These are phyloP conservation scores for Quercus alba DNA, from an alignment of 306 rosid genomes.

Conservation along the genomic window DNA sequence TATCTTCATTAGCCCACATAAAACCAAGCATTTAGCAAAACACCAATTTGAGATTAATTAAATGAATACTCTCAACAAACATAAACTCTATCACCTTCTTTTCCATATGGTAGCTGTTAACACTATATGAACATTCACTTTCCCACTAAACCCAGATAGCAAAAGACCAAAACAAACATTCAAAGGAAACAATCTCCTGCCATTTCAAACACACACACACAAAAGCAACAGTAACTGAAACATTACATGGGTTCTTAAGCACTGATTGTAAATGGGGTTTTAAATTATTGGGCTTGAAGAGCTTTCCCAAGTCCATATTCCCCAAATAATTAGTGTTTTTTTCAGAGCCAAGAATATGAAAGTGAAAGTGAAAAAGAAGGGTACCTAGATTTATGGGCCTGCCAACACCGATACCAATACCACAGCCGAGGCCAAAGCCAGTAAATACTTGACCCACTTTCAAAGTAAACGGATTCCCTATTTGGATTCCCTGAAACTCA, in stretches of 20 bases:
- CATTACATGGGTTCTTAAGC: constrained; percentile 32
- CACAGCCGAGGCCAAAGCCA: constrained; percentile 93
- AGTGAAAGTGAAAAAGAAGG: background rate
- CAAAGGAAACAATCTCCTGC: background rate
- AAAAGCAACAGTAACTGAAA: background rate
- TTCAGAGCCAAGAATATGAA: background rate
- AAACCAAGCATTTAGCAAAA: background rate
- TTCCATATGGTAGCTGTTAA: background rate
- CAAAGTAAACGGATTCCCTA: constrained; percentile 84
- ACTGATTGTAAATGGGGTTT: constrained; percentile 11
- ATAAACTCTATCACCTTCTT: background rate
- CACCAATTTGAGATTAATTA: background rate
- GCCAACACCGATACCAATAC: constrained; percentile 93
- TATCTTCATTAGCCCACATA: background rate
- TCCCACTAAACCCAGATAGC: background rate
- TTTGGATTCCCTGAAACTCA: constrained; percentile 35
- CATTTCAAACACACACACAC: background rate
- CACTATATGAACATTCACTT: background rate
- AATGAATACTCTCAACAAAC: background rate
- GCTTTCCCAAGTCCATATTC: constrained; percentile 46
- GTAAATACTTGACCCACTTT: constrained; percentile 95
- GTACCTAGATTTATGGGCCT: constrained; percentile 92
- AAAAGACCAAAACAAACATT: background rate
- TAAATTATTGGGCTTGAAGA: constrained; percentile 41
- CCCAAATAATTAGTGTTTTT: background rate